phyloP scores from a whole-genome alignment of 202 grass and related monocot genomes.

The Carex sylvatica region DNA sequence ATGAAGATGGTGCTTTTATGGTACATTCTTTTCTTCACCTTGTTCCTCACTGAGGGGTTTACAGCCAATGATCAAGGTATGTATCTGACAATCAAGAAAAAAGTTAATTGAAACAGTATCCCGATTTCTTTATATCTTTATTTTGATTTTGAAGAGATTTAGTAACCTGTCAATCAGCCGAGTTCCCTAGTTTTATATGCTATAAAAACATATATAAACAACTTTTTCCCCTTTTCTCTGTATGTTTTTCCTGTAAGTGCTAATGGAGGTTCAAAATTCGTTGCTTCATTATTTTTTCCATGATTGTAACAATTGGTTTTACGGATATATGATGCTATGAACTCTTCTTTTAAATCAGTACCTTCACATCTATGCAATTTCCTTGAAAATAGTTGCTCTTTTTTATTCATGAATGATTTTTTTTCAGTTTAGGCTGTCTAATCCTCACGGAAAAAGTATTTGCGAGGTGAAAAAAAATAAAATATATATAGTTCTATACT shows the following conservation, averaged over 20 bases:
- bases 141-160: neutral
- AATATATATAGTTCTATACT: no score
- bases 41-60: neutral
- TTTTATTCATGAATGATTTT: no score
- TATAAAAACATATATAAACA: neutral
- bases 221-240: neutral
- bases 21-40: neutral
- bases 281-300: neutral
- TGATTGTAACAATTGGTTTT: neutral
- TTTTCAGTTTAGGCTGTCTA: neutral
- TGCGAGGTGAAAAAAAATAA: no score
- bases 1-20: neutral
- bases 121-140: neutral
- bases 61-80: neutral
- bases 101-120: neutral
- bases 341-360: neutral
- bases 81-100: neutral
- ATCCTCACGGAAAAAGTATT: neutral
- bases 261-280: neutral
- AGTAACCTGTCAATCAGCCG: neutral
- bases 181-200: neutral
- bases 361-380: neutral
- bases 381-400: neutral
- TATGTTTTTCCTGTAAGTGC: no score
- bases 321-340: neutral